Evolutionary conservation across 163 green algal species (phyloP).

Genomic region (Chlorella variabilis): DNA sequence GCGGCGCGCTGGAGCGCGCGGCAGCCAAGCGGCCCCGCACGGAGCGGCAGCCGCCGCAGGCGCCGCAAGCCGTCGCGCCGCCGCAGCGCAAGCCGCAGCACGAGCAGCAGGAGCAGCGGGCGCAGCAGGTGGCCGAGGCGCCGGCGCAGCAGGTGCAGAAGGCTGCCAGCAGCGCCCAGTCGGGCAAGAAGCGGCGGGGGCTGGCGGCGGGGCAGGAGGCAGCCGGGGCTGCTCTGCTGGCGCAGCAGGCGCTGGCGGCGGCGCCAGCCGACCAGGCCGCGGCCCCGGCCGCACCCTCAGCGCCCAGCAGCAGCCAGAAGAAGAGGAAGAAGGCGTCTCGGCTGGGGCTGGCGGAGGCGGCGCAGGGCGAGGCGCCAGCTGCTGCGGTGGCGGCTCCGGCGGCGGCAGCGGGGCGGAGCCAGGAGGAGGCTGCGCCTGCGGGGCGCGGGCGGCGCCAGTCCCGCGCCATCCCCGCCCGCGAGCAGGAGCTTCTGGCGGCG

Average conservation of each 20-base stretch:
- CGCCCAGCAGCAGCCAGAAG: slow-evolving; percentile 20
- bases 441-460: too few relatives aligned
- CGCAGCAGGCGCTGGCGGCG: neutral
- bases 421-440: too few relatives aligned
- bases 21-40: slow-evolving; percentile 10
- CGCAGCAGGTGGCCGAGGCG: neutral
- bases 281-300: neutral
- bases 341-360: neutral
- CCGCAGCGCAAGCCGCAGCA: neutral
- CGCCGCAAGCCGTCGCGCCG: neutral
- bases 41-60: slow-evolving; percentile 1
- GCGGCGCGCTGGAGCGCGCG: slow-evolving; percentile 44
- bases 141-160: neutral
- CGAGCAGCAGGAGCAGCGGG: neutral
- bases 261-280: neutral
- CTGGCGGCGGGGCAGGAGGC: neutral
- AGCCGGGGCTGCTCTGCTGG: neutral
- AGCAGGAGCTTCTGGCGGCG: slow-evolving; percentile 28
- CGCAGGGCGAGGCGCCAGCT: too few relatives aligned
- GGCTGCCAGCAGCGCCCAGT: neutral
- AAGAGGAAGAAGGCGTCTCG: neutral
- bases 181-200: slow-evolving; percentile 25
- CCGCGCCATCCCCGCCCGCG: neutral
- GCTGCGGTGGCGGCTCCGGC: neutral
- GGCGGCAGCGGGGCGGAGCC: neutral